Conservation (phyloP, 768 basidiomycete species). For the Mycena belliarum region DNA sequence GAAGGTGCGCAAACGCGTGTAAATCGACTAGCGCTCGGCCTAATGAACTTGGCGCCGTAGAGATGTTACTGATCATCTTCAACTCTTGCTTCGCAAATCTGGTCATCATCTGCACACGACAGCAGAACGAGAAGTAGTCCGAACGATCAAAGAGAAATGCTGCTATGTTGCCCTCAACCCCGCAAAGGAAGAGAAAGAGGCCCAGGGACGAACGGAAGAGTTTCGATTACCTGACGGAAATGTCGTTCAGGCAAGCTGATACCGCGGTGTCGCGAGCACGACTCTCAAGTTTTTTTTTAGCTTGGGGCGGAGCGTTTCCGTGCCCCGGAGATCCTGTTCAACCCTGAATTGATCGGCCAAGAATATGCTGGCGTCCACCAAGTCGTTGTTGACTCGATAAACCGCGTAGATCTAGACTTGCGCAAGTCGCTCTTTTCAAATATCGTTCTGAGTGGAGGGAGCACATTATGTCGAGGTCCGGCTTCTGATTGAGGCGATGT, state of each 20-base stretch:
- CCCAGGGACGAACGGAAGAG: slow-evolving; percentile 74
- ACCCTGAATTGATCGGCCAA: slow-evolving; percentile 93
- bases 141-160: slow-evolving; percentile 97
- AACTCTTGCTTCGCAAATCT: slow-evolving; percentile 88
- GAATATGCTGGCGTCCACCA: slow-evolving; percentile 98
- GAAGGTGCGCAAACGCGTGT: slow-evolving; percentile 64
- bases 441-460: slow-evolving; percentile 95
- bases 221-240: slow-evolving; percentile 96
- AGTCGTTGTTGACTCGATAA: slow-evolving; percentile 98
- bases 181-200: slow-evolving; percentile 93
- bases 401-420: slow-evolving; percentile 92
- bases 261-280: slow-evolving; percentile 15
- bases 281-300: slow-evolving; percentile 47
- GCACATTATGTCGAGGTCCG: slow-evolving; percentile 95
- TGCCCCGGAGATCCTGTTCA: slow-evolving; percentile 96
- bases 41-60: slow-evolving; percentile 38
- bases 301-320: slow-evolving; percentile 94
- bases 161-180: slow-evolving; percentile 95
- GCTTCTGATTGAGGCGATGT: too few species aligned
- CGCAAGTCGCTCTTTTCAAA: slow-evolving; percentile 95
- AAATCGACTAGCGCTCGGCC: neutral
- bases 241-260: slow-evolving; percentile 69
- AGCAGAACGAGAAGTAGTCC: slow-evolving; percentile 94
- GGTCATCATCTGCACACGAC: slow-evolving; percentile 96
- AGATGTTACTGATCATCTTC: slow-evolving; percentile 96